Conservation (phyloP, 768 basidiomycete genomes). For the Pleurotus ostreatus region DNA sequence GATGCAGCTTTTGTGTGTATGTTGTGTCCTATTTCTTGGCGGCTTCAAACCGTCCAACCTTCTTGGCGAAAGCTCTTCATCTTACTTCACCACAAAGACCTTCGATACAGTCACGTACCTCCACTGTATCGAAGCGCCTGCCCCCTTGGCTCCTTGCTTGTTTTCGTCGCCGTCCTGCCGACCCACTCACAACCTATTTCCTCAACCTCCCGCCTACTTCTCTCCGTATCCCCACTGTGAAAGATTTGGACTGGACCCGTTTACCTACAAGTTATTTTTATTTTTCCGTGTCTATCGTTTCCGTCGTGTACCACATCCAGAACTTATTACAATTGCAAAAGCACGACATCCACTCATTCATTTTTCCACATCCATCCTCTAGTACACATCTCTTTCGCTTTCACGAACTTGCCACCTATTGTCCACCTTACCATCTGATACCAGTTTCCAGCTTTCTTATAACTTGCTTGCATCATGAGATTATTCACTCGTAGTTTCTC, state of each 20-base stretch:
- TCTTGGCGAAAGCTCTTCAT: conserved; percentile 3
- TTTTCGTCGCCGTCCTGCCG: conserved; percentile 4
- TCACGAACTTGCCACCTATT: neutral
- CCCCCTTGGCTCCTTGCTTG: neutral
- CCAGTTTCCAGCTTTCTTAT: neutral
- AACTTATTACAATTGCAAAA: neutral
- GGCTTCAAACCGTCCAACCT: conserved; percentile 11
- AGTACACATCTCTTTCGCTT: neutral
- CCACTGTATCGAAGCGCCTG: conserved; percentile 3
- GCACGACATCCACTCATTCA: conserved; percentile 2
- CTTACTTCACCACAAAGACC: neutral
- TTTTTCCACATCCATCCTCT: neutral
- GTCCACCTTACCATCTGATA: neutral
- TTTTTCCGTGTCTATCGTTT: neutral
- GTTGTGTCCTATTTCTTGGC: conserved; percentile 19
- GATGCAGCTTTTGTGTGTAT: conserved; percentile 18
- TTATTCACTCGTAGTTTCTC: too few species aligned
- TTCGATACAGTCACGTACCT: neutral
- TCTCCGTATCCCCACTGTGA: neutral
- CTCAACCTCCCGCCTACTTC: conserved; percentile 7
- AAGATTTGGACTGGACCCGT: conserved; percentile 10
- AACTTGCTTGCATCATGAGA: neutral
- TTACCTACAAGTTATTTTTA: neutral
- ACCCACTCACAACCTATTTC: conserved; percentile 6
- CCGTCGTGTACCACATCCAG: conserved; percentile 1